Evolutionary conservation across 768 basidiomycete genomes (phyloP).

Genomic region (Psilocybe azurescens): DNA sequence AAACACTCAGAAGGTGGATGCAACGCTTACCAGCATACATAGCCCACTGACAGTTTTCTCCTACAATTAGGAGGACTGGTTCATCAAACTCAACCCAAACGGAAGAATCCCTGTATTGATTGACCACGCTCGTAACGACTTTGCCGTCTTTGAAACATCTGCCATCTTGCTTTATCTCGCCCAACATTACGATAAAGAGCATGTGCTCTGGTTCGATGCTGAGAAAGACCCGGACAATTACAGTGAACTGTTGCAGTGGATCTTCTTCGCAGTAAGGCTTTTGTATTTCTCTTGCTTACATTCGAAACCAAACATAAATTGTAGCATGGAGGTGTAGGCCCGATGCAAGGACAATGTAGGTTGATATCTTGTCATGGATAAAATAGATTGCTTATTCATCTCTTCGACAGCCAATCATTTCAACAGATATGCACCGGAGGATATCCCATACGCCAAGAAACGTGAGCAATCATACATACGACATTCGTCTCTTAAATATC

Average conservation of each 20-base stretch:
- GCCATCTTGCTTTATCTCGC: constrained; percentile 86
- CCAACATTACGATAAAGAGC: constrained; percentile 81
- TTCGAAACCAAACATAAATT: not conserved
- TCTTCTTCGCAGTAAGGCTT: constrained; percentile 74
- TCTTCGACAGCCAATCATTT: constrained; percentile 67
- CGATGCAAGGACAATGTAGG: constrained; percentile 82
- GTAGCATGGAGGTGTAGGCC: constrained; percentile 81
- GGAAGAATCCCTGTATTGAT: constrained; percentile 73
- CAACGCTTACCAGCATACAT: no score
- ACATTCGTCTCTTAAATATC: no score
- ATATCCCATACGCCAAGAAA: constrained; percentile 72
- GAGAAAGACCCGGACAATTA: constrained; percentile 58
- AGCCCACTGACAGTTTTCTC: not conserved
- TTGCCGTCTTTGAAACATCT: constrained; percentile 75
- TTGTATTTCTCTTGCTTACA: not conserved
- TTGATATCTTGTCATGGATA: not conserved
- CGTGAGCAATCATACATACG: constrained; percentile 41
- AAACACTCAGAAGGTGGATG: constrained; percentile 70
- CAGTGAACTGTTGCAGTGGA: constrained; percentile 83
- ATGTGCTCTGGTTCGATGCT: constrained; percentile 69
- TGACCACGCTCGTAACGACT: constrained; percentile 65
- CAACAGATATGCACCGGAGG: constrained; percentile 62
- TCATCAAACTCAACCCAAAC: constrained; percentile 75
- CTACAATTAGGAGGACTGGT: constrained; percentile 62
- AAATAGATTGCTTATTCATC: not conserved